A percentile compares a stretch with the other conserved stretches of the same genome.
Conservation (phyloP, 164 flowering plant genomes). For the Magnolia changhungtana region DNA sequence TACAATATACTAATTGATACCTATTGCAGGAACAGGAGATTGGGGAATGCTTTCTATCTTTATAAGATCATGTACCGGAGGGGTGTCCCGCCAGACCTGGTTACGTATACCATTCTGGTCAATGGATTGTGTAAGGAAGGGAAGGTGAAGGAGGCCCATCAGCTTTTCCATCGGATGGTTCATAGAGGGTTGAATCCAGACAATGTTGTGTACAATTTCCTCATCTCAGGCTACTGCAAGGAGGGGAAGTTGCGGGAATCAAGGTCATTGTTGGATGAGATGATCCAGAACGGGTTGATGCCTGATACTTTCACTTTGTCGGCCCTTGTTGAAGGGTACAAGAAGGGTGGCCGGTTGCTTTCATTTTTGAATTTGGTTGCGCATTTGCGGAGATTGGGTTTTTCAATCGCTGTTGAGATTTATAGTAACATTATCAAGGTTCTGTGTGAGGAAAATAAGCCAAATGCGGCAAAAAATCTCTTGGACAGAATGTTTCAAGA, state of each 20-base stretch:
- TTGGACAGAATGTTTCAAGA: constrained; percentile 41
- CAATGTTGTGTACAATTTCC: constrained; percentile 56
- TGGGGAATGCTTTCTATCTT: constrained; percentile 73
- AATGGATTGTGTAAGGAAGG: constrained; percentile 68
- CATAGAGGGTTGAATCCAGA: constrained; percentile 70
- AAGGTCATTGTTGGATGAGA: constrained; percentile 47
- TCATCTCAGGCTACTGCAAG: constrained; percentile 71
- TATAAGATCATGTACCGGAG: constrained; percentile 80
- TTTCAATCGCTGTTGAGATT: constrained; percentile 37
- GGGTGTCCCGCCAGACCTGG: constrained; percentile 63
- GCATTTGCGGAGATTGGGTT: constrained; percentile 51
- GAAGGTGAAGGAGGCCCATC: constrained; percentile 65
- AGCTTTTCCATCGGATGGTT: constrained; percentile 64
- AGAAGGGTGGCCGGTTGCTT: constrained; percentile 41
- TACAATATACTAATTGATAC: constrained; percentile 75
- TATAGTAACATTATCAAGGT: constrained; percentile 43
- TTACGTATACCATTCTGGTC: constrained; percentile 71
- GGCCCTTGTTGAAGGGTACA: constrained; percentile 62
- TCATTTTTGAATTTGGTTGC: constrained; percentile 72
- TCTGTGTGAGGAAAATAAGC: constrained; percentile 54
- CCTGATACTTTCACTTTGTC: constrained; percentile 67
- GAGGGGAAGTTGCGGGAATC: constrained; percentile 69
- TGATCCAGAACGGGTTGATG: constrained; percentile 49
- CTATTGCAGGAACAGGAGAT: constrained; percentile 62
- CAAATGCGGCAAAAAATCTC: constrained; percentile 74